phyloP scores from a whole-genome alignment of 805 yeast genomes.

The Starmerella scarabaei region DNA sequence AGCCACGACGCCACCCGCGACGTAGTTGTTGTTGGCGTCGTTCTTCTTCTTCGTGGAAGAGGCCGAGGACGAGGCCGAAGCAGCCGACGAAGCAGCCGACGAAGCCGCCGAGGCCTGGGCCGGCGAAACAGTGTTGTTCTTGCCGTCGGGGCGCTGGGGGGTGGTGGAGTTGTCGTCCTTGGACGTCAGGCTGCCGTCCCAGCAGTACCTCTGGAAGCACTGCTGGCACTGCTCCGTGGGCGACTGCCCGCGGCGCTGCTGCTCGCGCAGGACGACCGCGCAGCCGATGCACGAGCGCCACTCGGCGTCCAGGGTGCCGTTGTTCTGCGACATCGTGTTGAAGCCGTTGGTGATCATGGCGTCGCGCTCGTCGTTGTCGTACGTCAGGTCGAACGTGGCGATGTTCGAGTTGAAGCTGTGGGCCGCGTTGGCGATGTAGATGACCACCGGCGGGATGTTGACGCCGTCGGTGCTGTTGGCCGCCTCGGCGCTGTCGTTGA shows the following conservation, averaged over 20 bases:
- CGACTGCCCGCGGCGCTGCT: slow-evolving; percentile 50
- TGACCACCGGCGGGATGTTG: slow-evolving; percentile 50
- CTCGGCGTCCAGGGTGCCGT: slow-evolving; percentile 54
- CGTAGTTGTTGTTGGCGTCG: background rate
- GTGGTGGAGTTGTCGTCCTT: background rate
- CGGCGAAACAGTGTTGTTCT: slow-evolving; percentile 16
- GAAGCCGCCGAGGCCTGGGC: slow-evolving; percentile 1
- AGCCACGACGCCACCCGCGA: background rate
- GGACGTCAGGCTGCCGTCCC: slow-evolving; percentile 41
- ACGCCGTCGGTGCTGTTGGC: background rate
- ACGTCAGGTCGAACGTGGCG: slow-evolving; percentile 56
- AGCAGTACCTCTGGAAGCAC: slow-evolving; percentile 69
- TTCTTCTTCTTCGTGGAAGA: slow-evolving; percentile 9
- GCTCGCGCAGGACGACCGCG: slow-evolving; percentile 70
- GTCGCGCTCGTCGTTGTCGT: slow-evolving; percentile 44
- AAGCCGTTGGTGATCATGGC: slow-evolving; percentile 63
- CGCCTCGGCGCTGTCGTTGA: background rate
- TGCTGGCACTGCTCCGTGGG: slow-evolving; percentile 58
- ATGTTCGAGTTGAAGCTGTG: slow-evolving; percentile 53
- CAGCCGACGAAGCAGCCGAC: slow-evolving; percentile 7
- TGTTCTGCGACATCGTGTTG: slow-evolving; percentile 55
- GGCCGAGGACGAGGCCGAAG: slow-evolving; percentile 1
- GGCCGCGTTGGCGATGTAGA: slow-evolving; percentile 66
- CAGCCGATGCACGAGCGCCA: slow-evolving; percentile 74
- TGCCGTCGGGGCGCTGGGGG: slow-evolving; percentile 27